Evolutionary conservation across 2,329 filamentous ascomycete genomes (phyloP), one percentile per base, ranked within the genome.

Genomic region (Pyrenochaeta sp.): DNA sequence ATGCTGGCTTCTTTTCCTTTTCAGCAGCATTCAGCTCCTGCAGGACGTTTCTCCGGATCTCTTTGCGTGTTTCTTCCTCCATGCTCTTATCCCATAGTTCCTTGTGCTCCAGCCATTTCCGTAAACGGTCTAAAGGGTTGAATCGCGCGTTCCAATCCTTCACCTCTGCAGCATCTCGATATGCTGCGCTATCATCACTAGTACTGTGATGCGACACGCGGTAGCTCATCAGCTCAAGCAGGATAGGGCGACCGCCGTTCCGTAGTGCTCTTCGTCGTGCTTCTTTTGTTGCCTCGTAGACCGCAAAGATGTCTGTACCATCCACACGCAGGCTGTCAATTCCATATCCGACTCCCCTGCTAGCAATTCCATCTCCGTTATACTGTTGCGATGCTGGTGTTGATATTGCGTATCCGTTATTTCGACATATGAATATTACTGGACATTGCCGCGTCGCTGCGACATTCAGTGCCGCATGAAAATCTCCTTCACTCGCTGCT

Each of bases 131-230:
- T 35, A 96, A 87, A 1, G 91, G 91, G 63, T 96, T 96, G 65
- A 96, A 91, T 8, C 91, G 79, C 0, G 90, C 71, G 71, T 95
- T 96, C 91, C 91, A 96, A 68, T 96, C 90, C 67, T 96, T 88
- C 6, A 99, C 94, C 65, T 99, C 94, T 1, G 96, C 86, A 18
- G 88, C 84, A 1, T 92, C 91, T 7, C 94, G 88, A 74, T 99
- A 99, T 0, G 94, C 94, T 64, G 96, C 97, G 19, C 89, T 94
- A 73, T 99, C 94, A 65, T 99, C 94, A 0, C 88, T 94, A 1
- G 94, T 99, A 72, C 90, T 96, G 75, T 99, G 94, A 68, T 99
- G 91, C 6, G 89, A 93, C 29, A 97, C 92, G n/a, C 94, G 90
- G 74, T 99, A 99, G 18, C 89, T 93, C 89, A 99, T 96, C 42